Percentiles rank a stretch among this genome's conserved stretches.
Conservation (phyloP, 208 protist species). For the Trypanosoma congolense region DNA sequence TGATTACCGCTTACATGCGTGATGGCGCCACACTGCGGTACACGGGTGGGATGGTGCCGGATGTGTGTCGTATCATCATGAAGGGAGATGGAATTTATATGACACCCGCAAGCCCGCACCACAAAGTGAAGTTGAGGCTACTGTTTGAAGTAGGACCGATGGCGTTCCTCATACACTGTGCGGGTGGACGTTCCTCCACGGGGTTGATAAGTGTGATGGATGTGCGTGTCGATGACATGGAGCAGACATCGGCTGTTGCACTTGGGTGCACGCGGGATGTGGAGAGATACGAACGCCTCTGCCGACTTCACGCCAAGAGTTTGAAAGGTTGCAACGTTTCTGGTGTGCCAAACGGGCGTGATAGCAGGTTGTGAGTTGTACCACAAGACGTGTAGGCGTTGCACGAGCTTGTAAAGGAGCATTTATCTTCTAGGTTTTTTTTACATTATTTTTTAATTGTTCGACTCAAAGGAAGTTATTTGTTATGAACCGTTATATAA, state of each 20-base stretch:
- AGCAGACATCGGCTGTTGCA: conserved; percentile 25
- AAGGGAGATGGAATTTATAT: conserved; percentile 84
- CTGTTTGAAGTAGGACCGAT: conserved; percentile 84
- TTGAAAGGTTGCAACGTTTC: too few relatives aligned
- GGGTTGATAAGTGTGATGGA: conserved; percentile 31
- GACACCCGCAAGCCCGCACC: conserved; percentile 66
- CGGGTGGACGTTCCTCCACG: conserved; percentile 43
- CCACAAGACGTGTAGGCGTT: too few relatives aligned
- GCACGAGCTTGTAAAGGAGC: too few relatives aligned
- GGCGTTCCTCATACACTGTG: conserved; percentile 40
- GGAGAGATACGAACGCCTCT: conserved; percentile 21
- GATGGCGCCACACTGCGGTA: conserved; percentile 24
- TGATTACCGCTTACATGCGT: conserved; percentile 15
- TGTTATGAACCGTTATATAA: too few relatives aligned
- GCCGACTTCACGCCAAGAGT: too few relatives aligned
- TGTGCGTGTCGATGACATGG: conserved; percentile 16
- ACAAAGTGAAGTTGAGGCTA: conserved; percentile 88
- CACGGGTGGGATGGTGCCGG: conserved; percentile 37
- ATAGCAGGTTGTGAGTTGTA: too few relatives aligned
- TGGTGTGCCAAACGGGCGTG: too few relatives aligned
- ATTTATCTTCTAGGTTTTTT: too few relatives aligned
- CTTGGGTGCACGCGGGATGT: conserved; percentile 24
- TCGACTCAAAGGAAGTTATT: too few relatives aligned
- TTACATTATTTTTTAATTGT: too few relatives aligned
- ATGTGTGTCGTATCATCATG: conserved; percentile 31